Conservation (phyloP, 139 green algal species). For the Diplosphaera chodatii region DNA sequence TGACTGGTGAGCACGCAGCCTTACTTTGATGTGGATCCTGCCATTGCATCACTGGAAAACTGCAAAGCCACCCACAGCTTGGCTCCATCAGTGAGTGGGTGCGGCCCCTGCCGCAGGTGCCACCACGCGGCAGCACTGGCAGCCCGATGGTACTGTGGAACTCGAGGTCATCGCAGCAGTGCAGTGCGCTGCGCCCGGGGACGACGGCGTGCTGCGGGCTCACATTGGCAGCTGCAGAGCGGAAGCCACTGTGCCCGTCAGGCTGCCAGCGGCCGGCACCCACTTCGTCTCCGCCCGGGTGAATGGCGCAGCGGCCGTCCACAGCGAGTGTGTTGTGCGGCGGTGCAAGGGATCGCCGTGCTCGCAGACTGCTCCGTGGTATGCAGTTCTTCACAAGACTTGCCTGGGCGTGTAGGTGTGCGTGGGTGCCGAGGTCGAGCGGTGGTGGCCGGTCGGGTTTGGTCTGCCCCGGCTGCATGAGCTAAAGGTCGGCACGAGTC, state of each 20-base stretch:
- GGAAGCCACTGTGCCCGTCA: background rate
- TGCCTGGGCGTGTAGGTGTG: background rate
- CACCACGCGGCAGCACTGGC: conserved; percentile 18
- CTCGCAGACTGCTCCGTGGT: too few relatives aligned
- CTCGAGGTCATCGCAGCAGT: background rate
- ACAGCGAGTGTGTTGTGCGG: too few relatives aligned
- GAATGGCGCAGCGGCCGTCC: too few relatives aligned
- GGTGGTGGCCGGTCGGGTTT: background rate
- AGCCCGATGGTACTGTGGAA: conserved; percentile 11
- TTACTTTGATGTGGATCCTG: too few relatives aligned
- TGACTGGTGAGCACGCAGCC: conserved; percentile 25
- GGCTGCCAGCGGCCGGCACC: background rate
- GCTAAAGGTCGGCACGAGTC: conserved; percentile 1
- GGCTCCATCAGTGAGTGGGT: too few relatives aligned
- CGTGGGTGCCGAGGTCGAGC: background rate
- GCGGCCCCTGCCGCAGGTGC: too few relatives aligned
- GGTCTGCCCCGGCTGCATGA: background rate
- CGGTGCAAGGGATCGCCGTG: too few relatives aligned
- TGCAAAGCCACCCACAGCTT: too few relatives aligned
- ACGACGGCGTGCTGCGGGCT: background rate
- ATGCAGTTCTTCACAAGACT: too few relatives aligned
- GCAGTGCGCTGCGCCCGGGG: too few relatives aligned
- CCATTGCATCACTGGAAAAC: too few relatives aligned
- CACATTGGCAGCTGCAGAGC: background rate
- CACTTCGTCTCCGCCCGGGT: background rate